Percentiles rank a stretch among this genome's conserved stretches.
phyloP scores from a whole-genome alignment of 345 rosid species.

The Streptanthus diversifolius region DNA sequence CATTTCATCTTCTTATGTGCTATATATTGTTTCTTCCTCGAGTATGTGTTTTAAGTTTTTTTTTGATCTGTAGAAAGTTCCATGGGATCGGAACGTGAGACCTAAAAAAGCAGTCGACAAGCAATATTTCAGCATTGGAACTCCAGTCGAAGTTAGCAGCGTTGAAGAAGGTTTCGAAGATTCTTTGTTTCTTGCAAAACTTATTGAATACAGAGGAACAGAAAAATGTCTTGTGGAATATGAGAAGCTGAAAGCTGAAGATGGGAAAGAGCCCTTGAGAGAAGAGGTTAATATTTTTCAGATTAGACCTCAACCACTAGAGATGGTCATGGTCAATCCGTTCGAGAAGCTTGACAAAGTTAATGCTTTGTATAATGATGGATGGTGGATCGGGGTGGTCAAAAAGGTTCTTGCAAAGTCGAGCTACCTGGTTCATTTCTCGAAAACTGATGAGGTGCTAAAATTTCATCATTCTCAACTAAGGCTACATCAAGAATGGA shows the following conservation, averaged over 20 bases:
- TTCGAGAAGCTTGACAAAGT: slow-evolving; percentile 65
- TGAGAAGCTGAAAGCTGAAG: slow-evolving; percentile 58
- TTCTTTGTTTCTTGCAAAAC: slow-evolving; percentile 75
- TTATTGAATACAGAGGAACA: slow-evolving; percentile 44
- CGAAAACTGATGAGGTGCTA: slow-evolving; percentile 46
- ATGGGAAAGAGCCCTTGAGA: slow-evolving; percentile 55
- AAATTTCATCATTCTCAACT: slow-evolving; percentile 55
- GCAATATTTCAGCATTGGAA: slow-evolving; percentile 31
- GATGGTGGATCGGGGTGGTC: slow-evolving; percentile 86
- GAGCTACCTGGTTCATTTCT: slow-evolving; percentile 53
- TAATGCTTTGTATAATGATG: slow-evolving; percentile 74
- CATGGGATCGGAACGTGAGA: slow-evolving; percentile 25
- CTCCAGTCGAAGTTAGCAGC: slow-evolving; percentile 61
- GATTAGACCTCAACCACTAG: slow-evolving; percentile 74
- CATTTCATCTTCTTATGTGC: neutral
- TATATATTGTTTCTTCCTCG: neutral
- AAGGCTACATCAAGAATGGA: slow-evolving; percentile 79
- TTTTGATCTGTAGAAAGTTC: slow-evolving; percentile 36
- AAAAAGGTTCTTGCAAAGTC: slow-evolving; percentile 45
- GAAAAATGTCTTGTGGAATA: slow-evolving; percentile 60
- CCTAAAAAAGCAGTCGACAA: slow-evolving; percentile 8
- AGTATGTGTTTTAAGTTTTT: neutral
- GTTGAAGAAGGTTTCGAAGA: slow-evolving; percentile 85
- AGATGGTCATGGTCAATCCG: slow-evolving; percentile 31
- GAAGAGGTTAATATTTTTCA: slow-evolving; percentile 51